Base-by-base conservation (phyloP, 2,329 filamentous ascomycete species). In the Pseudogymnoascus sp. region DNA sequence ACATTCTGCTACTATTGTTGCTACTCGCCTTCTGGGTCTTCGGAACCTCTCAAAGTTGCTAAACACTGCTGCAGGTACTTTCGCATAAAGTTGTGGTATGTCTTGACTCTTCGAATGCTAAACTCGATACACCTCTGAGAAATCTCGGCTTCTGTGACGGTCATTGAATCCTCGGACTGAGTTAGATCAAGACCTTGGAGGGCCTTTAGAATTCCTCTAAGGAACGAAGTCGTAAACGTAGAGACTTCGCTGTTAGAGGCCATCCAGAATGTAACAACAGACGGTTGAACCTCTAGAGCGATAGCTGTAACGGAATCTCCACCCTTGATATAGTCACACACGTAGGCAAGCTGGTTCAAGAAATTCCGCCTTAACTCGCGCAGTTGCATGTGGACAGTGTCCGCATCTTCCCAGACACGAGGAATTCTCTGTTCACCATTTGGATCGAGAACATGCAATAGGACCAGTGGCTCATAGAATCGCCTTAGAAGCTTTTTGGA, bases 281-380 rank as follows among this genome's bases (percentile, higher is more conserved):
- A 41, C 28, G 31, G 43, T 6, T 28, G 41, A 12, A 16, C 41
- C 61, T 67, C 56, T 8, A 67, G 59, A 26, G 61, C 65, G 7
- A 66, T 62, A 16, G 64, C 65, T 38, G 62, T 67, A 33, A 67
- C 65, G 2, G 64, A 64, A n/a, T 61, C 56, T 14, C 64, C 65
- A 2, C 64, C 65, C 40, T 63, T 67, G 5, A 16, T 14, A 38
- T 43, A 37, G 61, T 65, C 63, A 60, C 65, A 66, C n/a, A 66
- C 16, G 26, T 66, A 65, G 19, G 65, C 63, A 59, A 66, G 60
- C 31, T 65, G 41, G 11, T 63, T 56, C 31, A 65, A 59, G 41
- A 66, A 65, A 22, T 6, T 26, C 38, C 46, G 28, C 11, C 61
- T 24, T 7, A 63, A 38, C 35, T 65, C 59, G 10, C 46, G 59